Base-by-base conservation (phyloP, 2,329 filamentous ascomycete species). In the Pyricularia sp. region DNA sequence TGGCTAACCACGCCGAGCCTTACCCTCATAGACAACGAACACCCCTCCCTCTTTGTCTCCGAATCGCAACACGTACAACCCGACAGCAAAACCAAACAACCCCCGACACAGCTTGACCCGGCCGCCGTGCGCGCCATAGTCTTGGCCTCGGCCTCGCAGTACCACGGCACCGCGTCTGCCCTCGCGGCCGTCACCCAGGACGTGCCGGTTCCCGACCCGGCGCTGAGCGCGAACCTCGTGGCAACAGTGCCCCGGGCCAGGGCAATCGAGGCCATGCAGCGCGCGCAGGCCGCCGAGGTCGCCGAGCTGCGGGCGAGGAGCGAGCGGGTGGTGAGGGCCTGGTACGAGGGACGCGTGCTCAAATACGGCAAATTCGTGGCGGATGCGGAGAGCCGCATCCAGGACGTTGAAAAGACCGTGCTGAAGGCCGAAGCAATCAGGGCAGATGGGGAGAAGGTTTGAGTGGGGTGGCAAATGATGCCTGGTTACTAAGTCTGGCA, bases 331-430 rank as follows among this genome's bases (percentile, higher is more conserved):
- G 75, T 91, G 66, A 82, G 87, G 68, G 75, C 79, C 44, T 96
- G 91, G 88, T 92, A 93, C 75, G 87, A 92, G 73, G 78, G 84
- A 28, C 84, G 86, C 3, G 80, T 94, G 59, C 77, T 96, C 62
- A 82, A 82, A 12, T 85, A 84, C 69, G 88, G 88, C 0, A 83
- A 86, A 69, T 82, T 83, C 66, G 87, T 91, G 77, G 88, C 88
- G 26, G 85, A 88, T 63, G 85, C 88, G 72, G 89, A 96, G 75
- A 81, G 83, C 40, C 80, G 88, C 62, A 74, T 93, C 13, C 83
- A 84, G 73, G 78, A 80, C 66, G 82, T 85, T 8, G 90, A 94
- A 76, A 81, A 84, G 65, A 78, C 79, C 9, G 79, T 93, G 2
- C 81, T 85, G 72, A 82, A 88, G 70, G 79, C 79, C 63, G 89